A percentile compares a stretch with the other conserved stretches of the same genome.
These are phyloP conservation scores for Penicillium pulvis DNA, from an alignment of 495 filamentous ascomycete genomes.

Conservation along the genomic window DNA sequence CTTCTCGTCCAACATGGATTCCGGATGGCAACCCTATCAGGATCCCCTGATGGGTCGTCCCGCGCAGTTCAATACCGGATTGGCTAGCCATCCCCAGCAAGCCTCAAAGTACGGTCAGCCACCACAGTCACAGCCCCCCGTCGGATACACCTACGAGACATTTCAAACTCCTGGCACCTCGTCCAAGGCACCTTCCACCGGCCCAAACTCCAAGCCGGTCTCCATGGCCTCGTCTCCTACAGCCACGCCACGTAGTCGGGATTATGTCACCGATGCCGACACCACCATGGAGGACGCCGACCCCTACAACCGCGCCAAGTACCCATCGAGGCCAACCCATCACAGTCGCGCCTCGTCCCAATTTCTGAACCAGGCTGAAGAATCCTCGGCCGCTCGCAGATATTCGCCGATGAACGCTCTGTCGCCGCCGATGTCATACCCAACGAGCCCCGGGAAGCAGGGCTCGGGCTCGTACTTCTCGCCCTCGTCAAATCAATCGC, in stretches of 20 bases:
- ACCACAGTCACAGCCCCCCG: conserved; percentile 59
- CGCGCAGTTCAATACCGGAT: conserved; percentile 44
- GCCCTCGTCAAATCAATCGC: conserved; percentile 40
- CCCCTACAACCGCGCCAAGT: conserved; percentile 78
- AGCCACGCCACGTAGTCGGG: conserved; percentile 66
- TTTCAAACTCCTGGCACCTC: conserved; percentile 57
- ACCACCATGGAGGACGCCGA: conserved; percentile 92
- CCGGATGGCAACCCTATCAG: conserved; percentile 55
- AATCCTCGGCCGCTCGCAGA: conserved; percentile 80
- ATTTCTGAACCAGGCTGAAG: conserved; percentile 66
- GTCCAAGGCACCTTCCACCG: conserved; percentile 49
- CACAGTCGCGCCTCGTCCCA: conserved; percentile 64
- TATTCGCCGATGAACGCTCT: conserved; percentile 94
- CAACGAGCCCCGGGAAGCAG: conserved; percentile 60
- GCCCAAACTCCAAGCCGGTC: conserved; percentile 55
- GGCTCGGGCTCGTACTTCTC: conserved; percentile 48
- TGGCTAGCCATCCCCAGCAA: conserved; percentile 44
- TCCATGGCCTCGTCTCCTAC: conserved; percentile 65
- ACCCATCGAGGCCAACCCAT: conserved; percentile 69
- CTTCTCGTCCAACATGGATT: conserved; percentile 42
- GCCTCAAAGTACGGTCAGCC: conserved; percentile 51
- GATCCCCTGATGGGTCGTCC: conserved; percentile 48
- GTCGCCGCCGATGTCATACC: conserved; percentile 61
- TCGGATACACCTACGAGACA: conserved; percentile 72
- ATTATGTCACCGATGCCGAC: conserved; percentile 72